Base-by-base conservation (phyloP, 2,329 filamentous ascomycete species). In the Polytolypa hystricis region DNA sequence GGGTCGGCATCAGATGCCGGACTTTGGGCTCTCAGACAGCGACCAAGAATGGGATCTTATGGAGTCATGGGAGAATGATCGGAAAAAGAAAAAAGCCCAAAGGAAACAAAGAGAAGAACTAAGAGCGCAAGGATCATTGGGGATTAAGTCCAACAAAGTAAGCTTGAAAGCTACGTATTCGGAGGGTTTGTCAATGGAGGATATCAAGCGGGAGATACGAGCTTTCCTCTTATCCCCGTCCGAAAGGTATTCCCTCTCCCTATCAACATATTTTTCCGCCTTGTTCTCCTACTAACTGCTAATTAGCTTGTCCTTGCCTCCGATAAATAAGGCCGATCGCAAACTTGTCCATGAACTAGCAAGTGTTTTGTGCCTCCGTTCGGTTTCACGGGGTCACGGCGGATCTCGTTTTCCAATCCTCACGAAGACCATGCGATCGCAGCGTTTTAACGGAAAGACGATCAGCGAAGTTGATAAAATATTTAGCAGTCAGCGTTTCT, bases 321-420 rank as follows among this genome's bases (percentile, higher is more conserved):
- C 89, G 0, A 93, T 96, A 78, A 77, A 84, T 39, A 84, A 85
- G 42, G 62, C 71, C 30, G 73, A 79, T 26, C 79, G 91, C 33
- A 87, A 84, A 55, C 64, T 77, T 4, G 70, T 96, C 12, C 91
- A 98, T 55, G 74, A 84, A 41, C 60, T 94, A 26, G 85, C 84
- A 9, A 74, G 74, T 49, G 71, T 71, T 25, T 75, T 95, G 54
- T 78, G 77, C 11, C 64, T 96, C 41, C 89, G 81, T 45, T 94
- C 87, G 3, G 84, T 87, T 52, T 95, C 87, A 0, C 72, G 74
- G 14, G 89, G 89, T 2, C 72, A 72, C 33, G 85, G 80, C 5
- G 70, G 73, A 15, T 71, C 75, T 33, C 77, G 91, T 18, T 84
- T 83, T 46, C 82, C 86, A 0, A 70, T 84, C 1, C 69, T 96